Evolutionary conservation across 768 basidiomycete genomes (phyloP), one percentile per base, ranked within the genome.

Genomic region (Boletales sp.): DNA sequence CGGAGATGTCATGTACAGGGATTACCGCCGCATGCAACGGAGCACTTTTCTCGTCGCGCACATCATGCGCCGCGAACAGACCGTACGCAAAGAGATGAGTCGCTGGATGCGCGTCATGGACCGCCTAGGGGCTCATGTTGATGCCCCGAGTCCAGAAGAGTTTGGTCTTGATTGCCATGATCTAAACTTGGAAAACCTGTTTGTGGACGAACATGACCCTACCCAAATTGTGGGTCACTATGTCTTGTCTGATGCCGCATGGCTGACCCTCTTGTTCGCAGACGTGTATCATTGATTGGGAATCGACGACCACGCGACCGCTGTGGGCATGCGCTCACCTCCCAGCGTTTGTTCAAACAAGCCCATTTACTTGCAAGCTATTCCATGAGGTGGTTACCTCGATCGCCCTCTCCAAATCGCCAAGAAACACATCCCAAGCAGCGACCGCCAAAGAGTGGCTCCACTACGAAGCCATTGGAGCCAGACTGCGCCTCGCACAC

Each of bases 211-310:
- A 33, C 56, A 75, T 3, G 84, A 91, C 58, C 74, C 75, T 48
- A 78, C 84, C 0, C 81, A 76, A 55, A 86, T 92, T 40, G 90
- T 92, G 57, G 59, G 90, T 75, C 34, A 19, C 2, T 44, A 5
- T 8, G 36, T 34, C 30, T 25, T 18, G 18, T 44, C 17, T n/a
- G 32, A 18, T 18, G 18, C 6, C 30, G 45, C 53, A 19, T 31
- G 2, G 21, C 51, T 48, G 13, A 54, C 28, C 2, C 28, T 44
- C 7, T 18, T 7, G 25, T 43, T 31, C 35, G 3, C 48, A 93
- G 90, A 87, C 88, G 1, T 88, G 87, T 59, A 80, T 93, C 50
- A 92, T 93, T 37, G 90, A 93, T 58, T 91, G 88, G 90, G 90
- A 93, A 64, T 88, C 90, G 14, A 91, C 90, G n/a, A 89, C 87